Conservation (phyloP, 2,329 filamentous ascomycete species). For the Plectosphaerella plurivora region DNA sequence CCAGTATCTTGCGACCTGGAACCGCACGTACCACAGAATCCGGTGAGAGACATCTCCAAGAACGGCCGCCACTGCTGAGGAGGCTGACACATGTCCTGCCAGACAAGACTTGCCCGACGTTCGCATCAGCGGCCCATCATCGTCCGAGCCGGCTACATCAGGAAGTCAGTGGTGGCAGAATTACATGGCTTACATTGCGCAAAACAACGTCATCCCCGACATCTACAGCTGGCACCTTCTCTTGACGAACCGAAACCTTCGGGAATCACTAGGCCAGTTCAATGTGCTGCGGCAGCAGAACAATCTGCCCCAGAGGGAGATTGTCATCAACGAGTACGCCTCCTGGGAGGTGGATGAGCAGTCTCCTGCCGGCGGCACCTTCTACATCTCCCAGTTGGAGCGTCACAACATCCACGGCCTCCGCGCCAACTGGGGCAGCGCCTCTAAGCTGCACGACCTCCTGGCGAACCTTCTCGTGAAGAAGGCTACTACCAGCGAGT, state of each 20-base stretch:
- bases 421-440: conserved; percentile 39
- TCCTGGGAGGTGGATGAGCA: conserved; percentile 27
- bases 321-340: conserved; percentile 47
- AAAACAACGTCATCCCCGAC: conserved; percentile 6
- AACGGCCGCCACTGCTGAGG: neutral
- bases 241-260: neutral
- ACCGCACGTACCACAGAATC: conserved; percentile 4
- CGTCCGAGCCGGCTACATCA: neutral
- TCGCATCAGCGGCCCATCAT: conserved; percentile 7
- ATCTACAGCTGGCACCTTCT: conserved; percentile 14
- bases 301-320: conserved; percentile 23
- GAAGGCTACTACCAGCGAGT: neutral
- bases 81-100: neutral
- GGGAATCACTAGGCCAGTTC: conserved; percentile 11
- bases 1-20: conserved; percentile 7
- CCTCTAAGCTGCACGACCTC: conserved; percentile 35
- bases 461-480: conserved; percentile 28
- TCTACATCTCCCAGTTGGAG: conserved; percentile 42
- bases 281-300: conserved; percentile 18
- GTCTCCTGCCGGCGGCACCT: conserved; percentile 32
- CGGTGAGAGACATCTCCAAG: neutral
- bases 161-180: conserved; percentile 1
- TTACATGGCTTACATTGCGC: conserved; percentile 6
- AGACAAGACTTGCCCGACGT: conserved; percentile 4
- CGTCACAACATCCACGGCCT: conserved; percentile 35